Conservation (phyloP, 768 basidiomycete genomes). For the Russula vinacea region DNA sequence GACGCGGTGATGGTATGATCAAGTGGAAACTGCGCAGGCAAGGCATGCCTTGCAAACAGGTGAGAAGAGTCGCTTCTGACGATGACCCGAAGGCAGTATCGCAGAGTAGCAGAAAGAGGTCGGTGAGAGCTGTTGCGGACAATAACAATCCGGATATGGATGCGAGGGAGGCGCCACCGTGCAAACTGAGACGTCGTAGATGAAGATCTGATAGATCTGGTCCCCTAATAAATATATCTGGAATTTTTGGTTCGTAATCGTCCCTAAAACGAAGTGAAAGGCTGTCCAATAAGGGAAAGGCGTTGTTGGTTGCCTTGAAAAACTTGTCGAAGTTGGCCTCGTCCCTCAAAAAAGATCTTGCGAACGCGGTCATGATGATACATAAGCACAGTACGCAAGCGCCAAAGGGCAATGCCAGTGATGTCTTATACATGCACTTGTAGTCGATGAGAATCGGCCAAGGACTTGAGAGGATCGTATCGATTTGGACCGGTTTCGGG, state of each 20-base stretch:
- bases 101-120: background rate
- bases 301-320: background rate
- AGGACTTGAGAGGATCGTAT: no score
- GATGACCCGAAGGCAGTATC: background rate
- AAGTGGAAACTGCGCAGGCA: background rate
- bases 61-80: no score
- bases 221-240: background rate
- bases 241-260: background rate
- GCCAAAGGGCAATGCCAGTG: no score
- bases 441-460: no score
- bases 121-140: conserved; percentile 1
- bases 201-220: background rate
- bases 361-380: background rate
- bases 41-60: background rate
- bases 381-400: background rate
- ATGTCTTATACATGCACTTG: no score
- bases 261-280: background rate
- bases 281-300: conserved; percentile 3
- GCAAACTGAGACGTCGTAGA: conserved; percentile 6
- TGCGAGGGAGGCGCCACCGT: no score
- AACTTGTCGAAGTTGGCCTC: background rate
- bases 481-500: no score
- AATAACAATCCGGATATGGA: conserved; percentile 1
- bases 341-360: background rate
- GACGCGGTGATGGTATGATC: background rate